These are phyloP conservation scores for Candida multigemmis DNA, from an alignment of 805 yeast species.

Conservation along the genomic window DNA sequence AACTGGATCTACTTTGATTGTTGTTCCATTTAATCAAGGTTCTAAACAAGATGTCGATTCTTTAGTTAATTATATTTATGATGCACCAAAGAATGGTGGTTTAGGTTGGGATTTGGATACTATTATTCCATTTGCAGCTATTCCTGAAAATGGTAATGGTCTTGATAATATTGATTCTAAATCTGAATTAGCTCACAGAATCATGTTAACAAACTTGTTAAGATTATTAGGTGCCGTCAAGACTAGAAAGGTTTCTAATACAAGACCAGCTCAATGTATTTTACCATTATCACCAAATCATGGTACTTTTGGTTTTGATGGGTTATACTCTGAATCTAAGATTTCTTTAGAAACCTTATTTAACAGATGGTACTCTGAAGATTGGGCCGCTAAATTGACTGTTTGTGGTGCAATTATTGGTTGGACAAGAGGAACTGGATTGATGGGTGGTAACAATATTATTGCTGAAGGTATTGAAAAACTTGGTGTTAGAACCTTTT, in stretches of 20 bases:
- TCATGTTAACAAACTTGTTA: conserved; percentile 92
- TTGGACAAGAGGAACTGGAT: conserved; percentile 99
- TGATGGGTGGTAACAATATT: conserved; percentile 94
- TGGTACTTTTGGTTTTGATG: conserved; percentile 98
- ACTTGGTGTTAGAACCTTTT: conserved; percentile 94
- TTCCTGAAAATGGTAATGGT: conserved; percentile 97
- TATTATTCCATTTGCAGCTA: conserved; percentile 96
- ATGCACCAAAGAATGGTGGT: conserved; percentile 76
- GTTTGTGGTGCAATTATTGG: conserved; percentile 98
- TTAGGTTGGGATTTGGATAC: conserved; percentile 97
- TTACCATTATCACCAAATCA: conserved; percentile 98
- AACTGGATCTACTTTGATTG: conserved; percentile 82
- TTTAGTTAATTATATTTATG: conserved; percentile 77
- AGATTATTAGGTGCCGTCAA: conserved; percentile 89
- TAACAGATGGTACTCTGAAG: conserved; percentile 98
- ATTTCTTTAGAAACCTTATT: conserved; percentile 89
- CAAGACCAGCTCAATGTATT: conserved; percentile 97
- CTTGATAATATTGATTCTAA: conserved; percentile 86
- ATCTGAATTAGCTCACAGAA: conserved; percentile 96
- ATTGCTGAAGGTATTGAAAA: conserved; percentile 97
- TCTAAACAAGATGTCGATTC: conserved; percentile 89
- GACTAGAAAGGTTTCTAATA: conserved; percentile 73
- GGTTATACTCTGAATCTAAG: conserved; percentile 97
- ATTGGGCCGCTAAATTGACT: conserved; percentile 91
- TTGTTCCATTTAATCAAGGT: conserved; percentile 98